phyloP scores from a whole-genome alignment of 1,139 yeast genomes.

The Candida mesenterica region DNA sequence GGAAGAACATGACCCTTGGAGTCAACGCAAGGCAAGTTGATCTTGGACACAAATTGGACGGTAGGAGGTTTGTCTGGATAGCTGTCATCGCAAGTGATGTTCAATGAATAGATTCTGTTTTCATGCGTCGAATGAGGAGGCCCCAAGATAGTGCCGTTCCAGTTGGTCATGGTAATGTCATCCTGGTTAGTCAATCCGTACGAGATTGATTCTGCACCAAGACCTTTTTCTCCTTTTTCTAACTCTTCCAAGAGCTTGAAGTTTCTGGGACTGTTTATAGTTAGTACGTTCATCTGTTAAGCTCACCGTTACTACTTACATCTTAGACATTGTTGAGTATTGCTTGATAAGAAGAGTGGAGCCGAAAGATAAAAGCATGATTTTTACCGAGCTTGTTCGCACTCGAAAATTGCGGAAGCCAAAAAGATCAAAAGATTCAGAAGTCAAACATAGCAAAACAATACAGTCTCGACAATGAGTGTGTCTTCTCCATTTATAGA shows the following conservation, averaged over 20 bases:
- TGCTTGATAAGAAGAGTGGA: neutral
- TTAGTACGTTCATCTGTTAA: slow-evolving; percentile 5
- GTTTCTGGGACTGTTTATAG: slow-evolving; percentile 72
- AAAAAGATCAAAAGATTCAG: neutral
- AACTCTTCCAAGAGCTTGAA: slow-evolving; percentile 91
- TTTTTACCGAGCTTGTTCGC: too few relatives aligned
- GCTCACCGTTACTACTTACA: slow-evolving; percentile 29
- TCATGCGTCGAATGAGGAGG: slow-evolving; percentile 96
- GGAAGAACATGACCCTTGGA: slow-evolving; percentile 64
- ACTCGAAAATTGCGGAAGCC: neutral
- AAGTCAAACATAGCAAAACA: too few relatives aligned
- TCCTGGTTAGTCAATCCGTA: slow-evolving; percentile 87
- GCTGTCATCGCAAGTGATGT: slow-evolving; percentile 74
- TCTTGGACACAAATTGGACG: slow-evolving; percentile 75
- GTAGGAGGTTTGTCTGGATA: slow-evolving; percentile 91
- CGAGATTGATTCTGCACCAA: slow-evolving; percentile 95
- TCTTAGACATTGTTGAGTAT: slow-evolving; percentile 35
- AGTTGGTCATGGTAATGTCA: slow-evolving; percentile 85
- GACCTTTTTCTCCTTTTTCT: slow-evolving; percentile 97
- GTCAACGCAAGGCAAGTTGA: slow-evolving; percentile 90
- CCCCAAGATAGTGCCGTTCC: slow-evolving; percentile 97
- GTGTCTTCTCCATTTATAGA: slow-evolving; percentile 46
- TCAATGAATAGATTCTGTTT: slow-evolving; percentile 85
- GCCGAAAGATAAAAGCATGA: neutral
- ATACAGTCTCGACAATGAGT: neutral